Evolutionary conservation across 495 filamentous ascomycete species (phyloP).

Genomic region (Penicillium maclennaniae): DNA sequence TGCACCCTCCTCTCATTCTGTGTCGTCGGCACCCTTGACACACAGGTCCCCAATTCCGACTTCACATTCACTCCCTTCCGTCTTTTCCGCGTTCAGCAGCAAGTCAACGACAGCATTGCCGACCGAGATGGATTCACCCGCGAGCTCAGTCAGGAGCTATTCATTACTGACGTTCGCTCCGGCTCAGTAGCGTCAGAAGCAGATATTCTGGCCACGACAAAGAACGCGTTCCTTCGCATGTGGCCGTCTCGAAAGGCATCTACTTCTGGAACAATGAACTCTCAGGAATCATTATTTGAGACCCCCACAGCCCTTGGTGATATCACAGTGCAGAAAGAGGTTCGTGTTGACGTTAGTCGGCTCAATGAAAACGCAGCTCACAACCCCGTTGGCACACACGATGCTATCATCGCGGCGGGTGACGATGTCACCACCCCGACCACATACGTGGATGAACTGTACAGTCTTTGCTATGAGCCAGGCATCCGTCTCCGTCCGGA

Average conservation of each 20-base stretch:
- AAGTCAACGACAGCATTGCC: constrained; percentile 45
- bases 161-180: constrained; percentile 29
- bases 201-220: constrained; percentile 22
- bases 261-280: constrained; percentile 4
- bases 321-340: constrained; percentile 53
- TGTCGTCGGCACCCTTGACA: constrained; percentile 51
- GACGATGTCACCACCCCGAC: constrained; percentile 18
- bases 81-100: constrained; percentile 56
- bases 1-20: constrained; percentile 51
- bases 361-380: constrained; percentile 27
- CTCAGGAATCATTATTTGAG: constrained; percentile 32
- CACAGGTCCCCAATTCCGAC: constrained; percentile 33
- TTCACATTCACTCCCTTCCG: constrained; percentile 48
- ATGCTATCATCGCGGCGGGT: constrained; percentile 33
- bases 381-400: constrained; percentile 18
- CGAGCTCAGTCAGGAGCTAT: constrained; percentile 33
- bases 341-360: constrained; percentile 47
- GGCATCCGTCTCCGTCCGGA: constrained; percentile 32
- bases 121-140: constrained; percentile 51
- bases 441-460: constrained; percentile 44
- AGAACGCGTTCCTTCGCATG: constrained; percentile 26
- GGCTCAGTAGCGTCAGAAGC: constrained; percentile 24
- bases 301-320: constrained; percentile 33
- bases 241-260: constrained; percentile 29
- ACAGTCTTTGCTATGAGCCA: constrained; percentile 39